Base-by-base conservation (phyloP, 345 rosid species). In the Eucalyptus tenuipes region DNA sequence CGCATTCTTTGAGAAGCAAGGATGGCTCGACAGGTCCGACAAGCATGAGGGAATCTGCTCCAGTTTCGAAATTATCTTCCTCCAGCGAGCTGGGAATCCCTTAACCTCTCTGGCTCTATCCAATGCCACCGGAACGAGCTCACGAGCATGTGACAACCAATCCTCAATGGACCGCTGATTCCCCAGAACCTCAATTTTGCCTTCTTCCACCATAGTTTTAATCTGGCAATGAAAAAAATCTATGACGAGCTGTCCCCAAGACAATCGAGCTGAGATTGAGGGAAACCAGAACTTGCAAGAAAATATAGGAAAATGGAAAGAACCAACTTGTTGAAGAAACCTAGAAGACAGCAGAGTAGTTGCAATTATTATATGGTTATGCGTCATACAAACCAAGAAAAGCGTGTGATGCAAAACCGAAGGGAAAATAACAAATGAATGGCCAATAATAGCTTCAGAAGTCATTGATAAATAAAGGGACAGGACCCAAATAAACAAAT, bases 21-120 rank as follows among this genome's bases (percentile, higher is more conserved):
- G 99, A 88, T 98, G 99, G 91, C 97, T 96, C 2, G 98, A 96
- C 59, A 98, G 93, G 87, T 98, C 98, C 0, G 97, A 95, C 86
- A 98, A 91, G 85, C 93, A 92, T 20, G 94, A 89, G 0, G 99
- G 99, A 57, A 98, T 91, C 96, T 93, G 95, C 93, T 95, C 99
- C 91, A 98, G 88, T 88, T 96, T 97, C 48, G 94, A 93, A 88
- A 94, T 89, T 47, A 97, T 95, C 92, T 92, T 91, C 94, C 97
- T 98, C 99, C 99, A 98, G 89, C 98, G 92, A 47, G 94, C 93
- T 29, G 97, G 93, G 90, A 98, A 98, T 75, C 92, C 94, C 89
- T 92, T 94, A 10, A 94, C 97, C 75, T 91, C 92, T 86, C 88
- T 95, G 47, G 99, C 96, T 92, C 92, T 94, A 20, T 86, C 88